These are phyloP conservation scores for Cystobasidium tubakii DNA, from an alignment of 768 basidiomycete species.

Conservation along the genomic window DNA sequence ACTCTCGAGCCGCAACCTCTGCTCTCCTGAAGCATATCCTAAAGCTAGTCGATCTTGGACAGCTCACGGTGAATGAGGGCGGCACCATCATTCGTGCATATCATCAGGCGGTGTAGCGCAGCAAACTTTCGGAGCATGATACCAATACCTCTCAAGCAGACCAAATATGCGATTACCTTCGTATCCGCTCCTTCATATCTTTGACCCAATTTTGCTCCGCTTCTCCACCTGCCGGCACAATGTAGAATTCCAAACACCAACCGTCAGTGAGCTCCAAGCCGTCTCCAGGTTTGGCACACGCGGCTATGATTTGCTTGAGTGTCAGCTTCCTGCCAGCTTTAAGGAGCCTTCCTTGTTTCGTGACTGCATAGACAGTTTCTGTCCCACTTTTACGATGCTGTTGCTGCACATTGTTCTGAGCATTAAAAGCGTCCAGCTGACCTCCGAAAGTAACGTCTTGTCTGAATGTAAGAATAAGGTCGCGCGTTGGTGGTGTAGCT, in stretches of 20 bases:
- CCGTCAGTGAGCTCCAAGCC: slow-evolving; percentile 79
- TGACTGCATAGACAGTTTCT: slow-evolving; percentile 77
- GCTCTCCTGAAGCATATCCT: slow-evolving; percentile 27
- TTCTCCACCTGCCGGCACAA: slow-evolving; percentile 64
- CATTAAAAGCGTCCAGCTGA: slow-evolving; percentile 64
- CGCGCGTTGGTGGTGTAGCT: slow-evolving; percentile 65
- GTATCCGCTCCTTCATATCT: slow-evolving; percentile 60
- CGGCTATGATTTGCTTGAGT: slow-evolving; percentile 66
- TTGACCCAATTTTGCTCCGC: slow-evolving; percentile 79
- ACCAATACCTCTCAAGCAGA: background rate
- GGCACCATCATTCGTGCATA: slow-evolving; percentile 11
- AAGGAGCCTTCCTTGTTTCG: slow-evolving; percentile 65
- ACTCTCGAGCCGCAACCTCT: background rate
- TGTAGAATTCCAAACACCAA: slow-evolving; percentile 65
- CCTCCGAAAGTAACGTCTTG: slow-evolving; percentile 76
- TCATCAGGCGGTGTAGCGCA: slow-evolving; percentile 9
- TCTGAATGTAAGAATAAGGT: slow-evolving; percentile 76
- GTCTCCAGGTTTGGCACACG: slow-evolving; percentile 60
- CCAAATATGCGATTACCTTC: background rate
- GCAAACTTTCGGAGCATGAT: too few species aligned
- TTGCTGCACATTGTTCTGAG: slow-evolving; percentile 11
- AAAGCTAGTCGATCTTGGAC: slow-evolving; percentile 26
- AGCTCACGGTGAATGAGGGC: slow-evolving; percentile 9
- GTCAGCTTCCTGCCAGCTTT: slow-evolving; percentile 91
- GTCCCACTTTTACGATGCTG: slow-evolving; percentile 65